These are phyloP conservation scores for Glutinoglossum americanum DNA, from an alignment of 495 filamentous ascomycete species.

Conservation along the genomic window DNA sequence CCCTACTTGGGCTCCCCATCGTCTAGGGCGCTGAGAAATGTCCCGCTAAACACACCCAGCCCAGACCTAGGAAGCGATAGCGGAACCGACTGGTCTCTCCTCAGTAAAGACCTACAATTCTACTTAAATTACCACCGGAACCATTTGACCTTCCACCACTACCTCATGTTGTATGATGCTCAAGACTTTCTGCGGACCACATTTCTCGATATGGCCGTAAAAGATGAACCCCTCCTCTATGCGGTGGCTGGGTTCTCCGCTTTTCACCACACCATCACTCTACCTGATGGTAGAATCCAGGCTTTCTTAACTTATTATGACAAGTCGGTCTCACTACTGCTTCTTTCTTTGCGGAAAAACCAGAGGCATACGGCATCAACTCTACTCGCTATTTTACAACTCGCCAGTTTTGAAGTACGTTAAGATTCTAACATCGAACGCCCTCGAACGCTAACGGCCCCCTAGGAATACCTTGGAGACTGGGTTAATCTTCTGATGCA, in stretches of 20 bases:
- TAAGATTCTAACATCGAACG: not conserved
- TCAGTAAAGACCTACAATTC: constrained; percentile 20
- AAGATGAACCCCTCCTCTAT: constrained; percentile 65
- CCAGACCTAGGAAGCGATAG: not conserved
- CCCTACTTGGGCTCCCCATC: constrained; percentile 6
- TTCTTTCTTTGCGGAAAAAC: constrained; percentile 44
- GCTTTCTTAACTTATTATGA: constrained; percentile 84
- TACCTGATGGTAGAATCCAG: constrained; percentile 45
- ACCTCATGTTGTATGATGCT: constrained; percentile 45
- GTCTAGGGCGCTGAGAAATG: constrained; percentile 12
- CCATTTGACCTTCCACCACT: constrained; percentile 58
- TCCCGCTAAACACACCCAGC: constrained; percentile 1
- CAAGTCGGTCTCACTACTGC: constrained; percentile 54
- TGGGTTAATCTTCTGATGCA: constrained; percentile 84
- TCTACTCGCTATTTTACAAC: constrained; percentile 71
- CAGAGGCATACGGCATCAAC: constrained; percentile 54
- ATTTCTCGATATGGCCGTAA: constrained; percentile 48
- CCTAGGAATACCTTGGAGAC: constrained; percentile 80
- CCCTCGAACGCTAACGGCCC: not conserved
- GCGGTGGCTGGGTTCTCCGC: constrained; percentile 81
- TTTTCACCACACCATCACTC: constrained; percentile 57
- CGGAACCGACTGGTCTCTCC: constrained; percentile 14
- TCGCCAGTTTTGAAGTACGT: constrained; percentile 79
- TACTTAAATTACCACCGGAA: constrained; percentile 61
- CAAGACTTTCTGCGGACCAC: constrained; percentile 49